Percentiles rank a stretch among this genome's conserved stretches.
Conservation (phyloP, 805 yeast genomes). For the Priceomyces carsonii region DNA sequence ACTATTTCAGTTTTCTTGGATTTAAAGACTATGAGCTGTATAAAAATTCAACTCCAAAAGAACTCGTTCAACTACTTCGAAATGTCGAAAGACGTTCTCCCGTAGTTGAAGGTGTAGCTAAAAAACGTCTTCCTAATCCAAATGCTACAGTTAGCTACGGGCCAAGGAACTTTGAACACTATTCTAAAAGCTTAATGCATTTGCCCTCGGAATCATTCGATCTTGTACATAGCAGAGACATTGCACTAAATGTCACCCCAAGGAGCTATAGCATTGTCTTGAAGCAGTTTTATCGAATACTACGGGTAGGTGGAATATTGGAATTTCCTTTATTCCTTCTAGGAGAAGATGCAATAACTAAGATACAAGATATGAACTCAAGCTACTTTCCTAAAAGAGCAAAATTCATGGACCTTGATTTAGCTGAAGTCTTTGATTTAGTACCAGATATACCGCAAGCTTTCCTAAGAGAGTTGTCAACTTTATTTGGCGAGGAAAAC, state of each 20-base stretch:
- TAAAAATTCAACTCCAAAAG: conserved; percentile 14
- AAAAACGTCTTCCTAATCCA: conserved; percentile 16
- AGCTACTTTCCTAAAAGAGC: conserved; percentile 1
- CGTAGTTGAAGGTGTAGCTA: conserved; percentile 11
- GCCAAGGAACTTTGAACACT: conserved; percentile 34
- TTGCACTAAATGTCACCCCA: conserved; percentile 30
- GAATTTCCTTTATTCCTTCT: conserved; percentile 29
- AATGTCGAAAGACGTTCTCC: conserved; percentile 20
- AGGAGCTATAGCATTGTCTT: conserved; percentile 25
- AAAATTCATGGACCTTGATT: conserved; percentile 4
- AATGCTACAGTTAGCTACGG: conserved; percentile 19
- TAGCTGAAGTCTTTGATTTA: conserved; percentile 9
- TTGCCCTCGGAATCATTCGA: conserved; percentile 33
- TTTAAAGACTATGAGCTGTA: conserved; percentile 20
- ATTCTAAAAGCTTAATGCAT: conserved; percentile 21
- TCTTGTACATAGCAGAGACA: conserved; percentile 37
- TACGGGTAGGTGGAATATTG: conserved; percentile 34
- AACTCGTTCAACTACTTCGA: conserved; percentile 19
- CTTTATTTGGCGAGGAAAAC: conserved; percentile 32
- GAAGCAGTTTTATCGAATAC: conserved; percentile 34
- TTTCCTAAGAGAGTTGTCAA: conserved; percentile 20
- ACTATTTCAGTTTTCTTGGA: conserved; percentile 20
- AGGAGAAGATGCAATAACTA: conserved; percentile 12
- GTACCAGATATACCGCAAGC: conserved; percentile 27
- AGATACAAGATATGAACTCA: not conserved